Percentiles rank a stretch among this genome's conserved stretches.
Conservation (phyloP, 2,329 filamentous ascomycete species). For the Sclerotinia sclerotiorum region DNA sequence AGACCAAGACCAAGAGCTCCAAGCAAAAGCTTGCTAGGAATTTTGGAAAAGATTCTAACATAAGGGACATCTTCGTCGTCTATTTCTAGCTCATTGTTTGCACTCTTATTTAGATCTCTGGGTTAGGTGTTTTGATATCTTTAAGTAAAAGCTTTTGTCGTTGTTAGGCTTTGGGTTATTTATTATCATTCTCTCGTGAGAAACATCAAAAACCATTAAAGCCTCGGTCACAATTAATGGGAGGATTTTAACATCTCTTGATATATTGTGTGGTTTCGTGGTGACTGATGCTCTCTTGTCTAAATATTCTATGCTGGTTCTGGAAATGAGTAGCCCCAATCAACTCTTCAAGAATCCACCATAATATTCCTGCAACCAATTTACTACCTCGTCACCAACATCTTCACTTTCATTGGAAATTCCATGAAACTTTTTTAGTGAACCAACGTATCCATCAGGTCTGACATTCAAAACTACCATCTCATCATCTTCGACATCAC, state of each 20-base stretch:
- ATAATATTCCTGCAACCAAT: conserved; percentile 54
- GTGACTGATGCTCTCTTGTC: neutral
- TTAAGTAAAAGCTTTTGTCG: too few relatives aligned
- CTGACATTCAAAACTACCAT: conserved; percentile 67
- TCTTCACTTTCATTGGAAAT: conserved; percentile 40
- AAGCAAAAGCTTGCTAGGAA: neutral
- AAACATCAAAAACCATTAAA: neutral
- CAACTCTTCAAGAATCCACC: conserved; percentile 44
- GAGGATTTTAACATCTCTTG: neutral
- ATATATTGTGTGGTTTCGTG: neutral
- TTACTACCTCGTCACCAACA: conserved; percentile 40
- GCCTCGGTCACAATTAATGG: neutral
- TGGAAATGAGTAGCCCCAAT: neutral
- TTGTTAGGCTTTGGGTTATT: too few relatives aligned
- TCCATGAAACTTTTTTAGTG: conserved; percentile 45
- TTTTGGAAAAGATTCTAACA: neutral
- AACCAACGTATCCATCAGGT: conserved; percentile 73
- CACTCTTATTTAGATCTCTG: neutral
- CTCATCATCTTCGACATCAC: conserved; percentile 53
- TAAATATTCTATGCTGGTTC: neutral
- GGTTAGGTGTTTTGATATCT: neutral
- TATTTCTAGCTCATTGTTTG: neutral
- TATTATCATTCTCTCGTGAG: neutral
- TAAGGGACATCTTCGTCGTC: neutral
- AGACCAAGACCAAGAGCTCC: neutral